Evolutionary conservation across 495 filamentous ascomycete genomes (phyloP).

Genomic region (Annulohypoxylon maeteangense): DNA sequence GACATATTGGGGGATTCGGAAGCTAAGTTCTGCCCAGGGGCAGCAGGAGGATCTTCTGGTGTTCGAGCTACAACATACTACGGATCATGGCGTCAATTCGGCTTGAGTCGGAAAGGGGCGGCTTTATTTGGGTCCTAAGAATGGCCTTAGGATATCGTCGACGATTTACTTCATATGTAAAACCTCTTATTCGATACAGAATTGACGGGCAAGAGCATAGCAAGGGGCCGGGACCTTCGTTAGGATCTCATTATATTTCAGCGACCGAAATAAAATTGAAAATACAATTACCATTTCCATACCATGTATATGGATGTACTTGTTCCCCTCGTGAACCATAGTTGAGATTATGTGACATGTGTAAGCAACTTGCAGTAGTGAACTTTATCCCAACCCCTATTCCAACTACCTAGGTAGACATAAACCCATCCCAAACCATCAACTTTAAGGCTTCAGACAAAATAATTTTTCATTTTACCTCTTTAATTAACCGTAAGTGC

Average conservation of each 20-base stretch:
- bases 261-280: conserved; percentile 4
- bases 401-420: background rate
- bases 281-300: background rate
- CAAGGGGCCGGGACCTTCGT: conserved; percentile 22
- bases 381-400: background rate
- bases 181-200: background rate
- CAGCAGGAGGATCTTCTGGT: background rate
- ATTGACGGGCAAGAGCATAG: background rate
- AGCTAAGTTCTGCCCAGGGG: background rate
- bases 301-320: background rate
- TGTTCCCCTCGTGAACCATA: background rate
- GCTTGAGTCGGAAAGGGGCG: background rate
- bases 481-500: conserved; percentile 4
- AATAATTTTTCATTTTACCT: background rate
- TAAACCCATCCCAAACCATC: background rate
- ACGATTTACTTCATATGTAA: background rate
- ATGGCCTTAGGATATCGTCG: conserved; percentile 7
- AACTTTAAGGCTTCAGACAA: background rate
- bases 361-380: background rate
- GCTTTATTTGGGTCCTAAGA: background rate
- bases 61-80: background rate
- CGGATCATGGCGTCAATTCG: background rate
- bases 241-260: conserved; percentile 16
- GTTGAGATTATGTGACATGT: no score
- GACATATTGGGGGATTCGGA: background rate